phyloP scores from a whole-genome alignment of 441 rosid genomes.

The Aleurites moluccanus region DNA sequence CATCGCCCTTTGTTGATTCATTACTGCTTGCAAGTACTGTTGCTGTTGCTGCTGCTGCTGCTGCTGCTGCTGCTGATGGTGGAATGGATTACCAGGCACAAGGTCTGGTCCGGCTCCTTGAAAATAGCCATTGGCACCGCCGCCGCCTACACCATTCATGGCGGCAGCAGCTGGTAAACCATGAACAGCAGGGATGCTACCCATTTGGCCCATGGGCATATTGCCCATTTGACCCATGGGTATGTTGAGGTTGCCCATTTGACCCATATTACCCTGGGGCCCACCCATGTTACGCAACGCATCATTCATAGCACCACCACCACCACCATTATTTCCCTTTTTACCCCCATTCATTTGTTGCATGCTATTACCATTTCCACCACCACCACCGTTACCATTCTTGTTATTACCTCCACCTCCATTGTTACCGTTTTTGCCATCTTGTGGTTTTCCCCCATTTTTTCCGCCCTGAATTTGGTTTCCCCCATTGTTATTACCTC shows the following conservation, averaged over 20 bases:
- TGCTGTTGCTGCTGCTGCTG: slow-evolving; percentile 60
- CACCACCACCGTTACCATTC: slow-evolving; percentile 35
- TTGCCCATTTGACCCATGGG: slow-evolving; percentile 50
- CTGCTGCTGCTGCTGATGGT: slow-evolving; percentile 56
- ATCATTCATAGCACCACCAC: slow-evolving; percentile 33
- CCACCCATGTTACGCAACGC: slow-evolving; percentile 44
- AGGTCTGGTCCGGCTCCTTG: slow-evolving; percentile 67
- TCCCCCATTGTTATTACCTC: slow-evolving; percentile 29
- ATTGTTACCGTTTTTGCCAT: slow-evolving; percentile 41
- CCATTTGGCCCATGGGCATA: slow-evolving; percentile 48
- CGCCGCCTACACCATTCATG: slow-evolving; percentile 34
- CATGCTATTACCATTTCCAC: slow-evolving; percentile 30
- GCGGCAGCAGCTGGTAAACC: slow-evolving; percentile 62
- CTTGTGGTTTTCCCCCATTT: slow-evolving; percentile 46
- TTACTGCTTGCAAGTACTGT: slow-evolving; percentile 63
- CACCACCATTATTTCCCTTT: slow-evolving; percentile 39
- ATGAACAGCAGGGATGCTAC: slow-evolving; percentile 60
- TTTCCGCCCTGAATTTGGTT: slow-evolving; percentile 51
- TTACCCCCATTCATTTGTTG: slow-evolving; percentile 31
- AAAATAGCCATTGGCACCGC: slow-evolving; percentile 46
- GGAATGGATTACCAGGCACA: slow-evolving; percentile 61
- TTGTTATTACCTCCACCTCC: slow-evolving; percentile 34
- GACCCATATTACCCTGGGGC: slow-evolving; percentile 40
- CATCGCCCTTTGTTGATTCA: slow-evolving; percentile 80
- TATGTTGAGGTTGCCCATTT: slow-evolving; percentile 39